Base-by-base conservation (phyloP, 2,329 filamentous ascomycete genomes). In the Aspergillus tamarii region DNA sequence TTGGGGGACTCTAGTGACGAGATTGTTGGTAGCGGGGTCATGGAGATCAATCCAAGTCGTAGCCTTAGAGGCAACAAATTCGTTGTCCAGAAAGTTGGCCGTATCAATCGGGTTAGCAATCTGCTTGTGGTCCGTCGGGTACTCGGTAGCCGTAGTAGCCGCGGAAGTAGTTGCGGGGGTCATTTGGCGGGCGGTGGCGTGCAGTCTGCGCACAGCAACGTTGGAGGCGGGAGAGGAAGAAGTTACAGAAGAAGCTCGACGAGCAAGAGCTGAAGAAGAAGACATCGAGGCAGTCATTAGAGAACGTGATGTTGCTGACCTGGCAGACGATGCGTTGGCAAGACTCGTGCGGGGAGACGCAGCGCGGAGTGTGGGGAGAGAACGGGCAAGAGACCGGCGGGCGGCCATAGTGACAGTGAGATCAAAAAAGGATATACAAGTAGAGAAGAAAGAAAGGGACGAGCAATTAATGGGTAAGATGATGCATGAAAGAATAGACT, bases 21-120 rank as follows among this genome's bases (percentile, higher is more conserved):
- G 80, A 70, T 89, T 88, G 81, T 89, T 89, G 66, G 87, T 89
- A 14, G 88, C 87, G 2, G 87, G 87, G 69, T 89, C 87, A 71
- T 88, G 79, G 60, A 89, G 79, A 63, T 89, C 86, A 71, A 89
- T 88, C 87, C 87, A 89, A 74, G 84, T 81, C 1, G 83, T 80
- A 10, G 87, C 83, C 67, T 85, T 80, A 8, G 87, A 89, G 5
- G 83, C 66, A 19, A 86, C 79, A 73, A 89, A 88, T 66, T 87
- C 75, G 75, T 89, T 90, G 77, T 90, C 84, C 57, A 90, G 74
- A 80, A 89, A 89, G 79, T 88, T 88, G 65, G 82, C 80, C 12
- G 87, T 89, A 73, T 89, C 83, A 64, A 83, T 75, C 26, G 86
- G 85, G 64, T 84, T 81, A 64, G 81, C 68, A 69, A 88, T 85